Evolutionary conservation across 441 rosid genomes (phyloP).

Genomic region (Adansonia rubrostipa): DNA sequence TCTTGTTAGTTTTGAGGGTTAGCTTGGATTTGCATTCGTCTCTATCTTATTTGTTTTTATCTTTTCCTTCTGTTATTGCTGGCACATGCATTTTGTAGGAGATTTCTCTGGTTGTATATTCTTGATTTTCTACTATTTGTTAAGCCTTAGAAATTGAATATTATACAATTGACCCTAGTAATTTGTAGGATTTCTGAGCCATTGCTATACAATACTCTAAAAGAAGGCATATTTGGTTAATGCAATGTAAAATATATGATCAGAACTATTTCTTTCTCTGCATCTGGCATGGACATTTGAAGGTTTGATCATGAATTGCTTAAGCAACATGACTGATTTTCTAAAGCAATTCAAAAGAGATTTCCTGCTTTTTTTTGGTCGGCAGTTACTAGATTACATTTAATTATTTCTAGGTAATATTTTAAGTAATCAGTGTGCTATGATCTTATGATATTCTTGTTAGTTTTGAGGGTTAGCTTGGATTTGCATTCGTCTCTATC

Average conservation of each 20-base stretch:
- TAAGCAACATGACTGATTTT: slow-evolving; percentile 12
- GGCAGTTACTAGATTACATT: background rate
- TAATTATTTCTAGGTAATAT: background rate
- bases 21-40: background rate
- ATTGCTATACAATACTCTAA: background rate
- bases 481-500: background rate
- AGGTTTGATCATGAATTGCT: slow-evolving; percentile 3
- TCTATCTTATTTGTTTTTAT: background rate
- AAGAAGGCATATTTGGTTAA: background rate
- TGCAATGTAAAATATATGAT: background rate
- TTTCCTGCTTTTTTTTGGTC: background rate
- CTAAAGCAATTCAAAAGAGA: background rate
- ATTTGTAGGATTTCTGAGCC: slow-evolving; percentile 5
- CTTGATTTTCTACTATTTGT: slow-evolving; percentile 3
- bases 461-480: background rate
- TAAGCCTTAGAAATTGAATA: background rate
- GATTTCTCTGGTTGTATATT: background rate
- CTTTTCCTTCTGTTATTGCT: background rate
- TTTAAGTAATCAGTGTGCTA: background rate
- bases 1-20: background rate
- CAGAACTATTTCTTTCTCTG: background rate
- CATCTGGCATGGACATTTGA: background rate
- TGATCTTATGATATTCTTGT: slow-evolving; percentile 6
- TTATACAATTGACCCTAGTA: background rate
- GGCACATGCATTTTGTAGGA: background rate